Conservation (phyloP, 495 filamentous ascomycete species). For the Daldinia loculata region DNA sequence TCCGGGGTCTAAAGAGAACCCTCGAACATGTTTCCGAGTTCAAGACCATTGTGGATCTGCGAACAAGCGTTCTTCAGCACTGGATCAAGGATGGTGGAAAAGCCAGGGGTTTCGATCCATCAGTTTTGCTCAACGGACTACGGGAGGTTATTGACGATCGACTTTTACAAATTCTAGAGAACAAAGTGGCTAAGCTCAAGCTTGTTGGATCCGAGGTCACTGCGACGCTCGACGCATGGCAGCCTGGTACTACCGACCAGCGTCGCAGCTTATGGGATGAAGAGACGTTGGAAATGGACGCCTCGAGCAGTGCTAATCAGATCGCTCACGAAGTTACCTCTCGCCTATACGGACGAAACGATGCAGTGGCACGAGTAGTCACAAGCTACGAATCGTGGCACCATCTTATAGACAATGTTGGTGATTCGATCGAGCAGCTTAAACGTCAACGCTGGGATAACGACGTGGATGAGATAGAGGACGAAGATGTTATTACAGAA, state of each 20-base stretch:
- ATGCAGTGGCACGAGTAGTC: constrained; percentile 66
- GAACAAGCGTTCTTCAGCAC: constrained; percentile 72
- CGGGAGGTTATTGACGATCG: constrained; percentile 73
- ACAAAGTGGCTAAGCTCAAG: constrained; percentile 65
- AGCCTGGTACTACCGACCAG: constrained; percentile 54
- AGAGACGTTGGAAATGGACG: constrained; percentile 56
- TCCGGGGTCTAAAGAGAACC: constrained; percentile 64
- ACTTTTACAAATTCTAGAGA: constrained; percentile 65
- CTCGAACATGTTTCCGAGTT: constrained; percentile 69
- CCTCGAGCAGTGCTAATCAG: constrained; percentile 53
- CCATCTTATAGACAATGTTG: constrained; percentile 66
- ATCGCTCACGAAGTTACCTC: constrained; percentile 57
- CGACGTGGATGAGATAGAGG: constrained; percentile 76
- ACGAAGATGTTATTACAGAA: constrained; percentile 75
- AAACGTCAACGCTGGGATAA: constrained; percentile 77
- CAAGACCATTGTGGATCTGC: constrained; percentile 70
- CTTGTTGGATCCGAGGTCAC: constrained; percentile 67
- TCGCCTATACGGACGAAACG: constrained; percentile 69
- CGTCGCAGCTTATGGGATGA: constrained; percentile 69
- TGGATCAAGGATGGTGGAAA: constrained; percentile 71
- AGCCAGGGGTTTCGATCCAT: constrained; percentile 63
- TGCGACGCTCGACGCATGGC: constrained; percentile 62
- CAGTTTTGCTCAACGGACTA: constrained; percentile 71
- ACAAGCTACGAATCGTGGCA: constrained; percentile 74
- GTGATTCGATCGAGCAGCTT: constrained; percentile 69